These are phyloP conservation scores for Pseudoneurospora amorphoporcata DNA, from an alignment of 495 filamentous ascomycete genomes.

Conservation along the genomic window DNA sequence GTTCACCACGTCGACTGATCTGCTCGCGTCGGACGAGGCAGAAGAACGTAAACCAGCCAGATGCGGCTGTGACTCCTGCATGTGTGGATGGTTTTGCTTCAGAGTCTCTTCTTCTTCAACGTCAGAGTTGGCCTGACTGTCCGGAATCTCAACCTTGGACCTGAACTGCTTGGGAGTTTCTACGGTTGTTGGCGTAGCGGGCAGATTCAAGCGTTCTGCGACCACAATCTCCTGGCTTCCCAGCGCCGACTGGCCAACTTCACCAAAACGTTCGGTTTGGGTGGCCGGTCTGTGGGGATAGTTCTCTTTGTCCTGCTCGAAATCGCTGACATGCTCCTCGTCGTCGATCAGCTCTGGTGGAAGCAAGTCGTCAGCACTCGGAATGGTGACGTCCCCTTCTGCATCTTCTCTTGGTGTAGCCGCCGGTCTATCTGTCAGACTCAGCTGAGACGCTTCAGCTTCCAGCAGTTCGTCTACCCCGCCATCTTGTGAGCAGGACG, in stretches of 20 bases:
- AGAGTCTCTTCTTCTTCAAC: conserved; percentile 7
- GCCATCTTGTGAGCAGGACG: conserved; percentile 35
- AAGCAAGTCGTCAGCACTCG: conserved; percentile 21
- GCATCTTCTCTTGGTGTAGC: conserved; percentile 9
- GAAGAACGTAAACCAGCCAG: conserved; percentile 5
- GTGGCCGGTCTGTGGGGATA: conserved; percentile 25
- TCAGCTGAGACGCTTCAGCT: conserved; percentile 60
- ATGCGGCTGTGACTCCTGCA: conserved; percentile 9
- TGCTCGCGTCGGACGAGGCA: conserved; percentile 13
- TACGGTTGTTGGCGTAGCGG: conserved; percentile 21
- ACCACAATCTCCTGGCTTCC: conserved; percentile 45
- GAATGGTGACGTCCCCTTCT: background rate
- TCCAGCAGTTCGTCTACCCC: conserved; percentile 32
- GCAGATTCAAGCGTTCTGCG: conserved; percentile 35
- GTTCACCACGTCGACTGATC: conserved; percentile 25
- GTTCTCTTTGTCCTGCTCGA: conserved; percentile 34
- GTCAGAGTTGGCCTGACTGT: conserved; percentile 16
- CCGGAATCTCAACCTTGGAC: conserved; percentile 26
- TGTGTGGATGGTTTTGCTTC: conserved; percentile 10
- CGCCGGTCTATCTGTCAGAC: conserved; percentile 35
- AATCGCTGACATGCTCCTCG: conserved; percentile 18
- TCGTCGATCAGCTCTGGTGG: conserved; percentile 37
- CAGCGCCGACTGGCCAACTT: conserved; percentile 62
- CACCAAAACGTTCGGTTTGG: conserved; percentile 52
- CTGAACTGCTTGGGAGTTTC: conserved; percentile 22